A percentile compares a stretch with the other conserved stretches of the same genome.
phyloP scores from a whole-genome alignment of 2,329 filamentous ascomycete genomes.

The Aspergillus aculeatus region DNA sequence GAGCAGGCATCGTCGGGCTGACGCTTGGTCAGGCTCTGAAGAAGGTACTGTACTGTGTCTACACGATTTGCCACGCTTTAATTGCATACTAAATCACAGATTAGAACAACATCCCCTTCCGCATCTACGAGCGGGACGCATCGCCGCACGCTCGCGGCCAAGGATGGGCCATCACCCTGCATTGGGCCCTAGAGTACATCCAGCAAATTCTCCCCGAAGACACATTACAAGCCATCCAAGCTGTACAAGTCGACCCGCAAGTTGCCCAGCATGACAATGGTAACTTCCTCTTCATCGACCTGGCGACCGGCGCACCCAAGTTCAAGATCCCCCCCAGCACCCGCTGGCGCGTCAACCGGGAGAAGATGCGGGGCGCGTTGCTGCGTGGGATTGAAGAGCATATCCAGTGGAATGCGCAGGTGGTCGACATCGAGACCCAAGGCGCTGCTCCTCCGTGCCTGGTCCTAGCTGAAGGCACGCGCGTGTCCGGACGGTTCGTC shows the following conservation, averaged over 20 bases:
- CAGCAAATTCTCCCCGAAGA: slow-evolving; percentile 20
- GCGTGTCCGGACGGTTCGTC: slow-evolving; percentile 15
- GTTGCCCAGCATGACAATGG: slow-evolving; percentile 25
- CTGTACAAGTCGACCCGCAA: slow-evolving; percentile 24
- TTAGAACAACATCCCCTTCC: slow-evolving; percentile 24
- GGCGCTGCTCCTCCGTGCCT: neutral
- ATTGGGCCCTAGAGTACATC: slow-evolving; percentile 28
- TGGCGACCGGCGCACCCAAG: slow-evolving; percentile 28
- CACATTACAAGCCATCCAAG: slow-evolving; percentile 18
- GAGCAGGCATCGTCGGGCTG: slow-evolving; percentile 27
- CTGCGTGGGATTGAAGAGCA: slow-evolving; percentile 22
- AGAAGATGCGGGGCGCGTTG: slow-evolving; percentile 22
- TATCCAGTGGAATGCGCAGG: slow-evolving; percentile 22
- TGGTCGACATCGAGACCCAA: slow-evolving; percentile 4
- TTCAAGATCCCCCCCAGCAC: slow-evolving; percentile 30
- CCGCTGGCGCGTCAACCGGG: slow-evolving; percentile 29
- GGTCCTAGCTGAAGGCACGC: slow-evolving; percentile 11
- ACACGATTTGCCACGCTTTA: too few relatives aligned
- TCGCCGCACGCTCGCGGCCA: slow-evolving; percentile 24
- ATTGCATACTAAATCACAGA: too few relatives aligned
- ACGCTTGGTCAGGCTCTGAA: slow-evolving; percentile 26
- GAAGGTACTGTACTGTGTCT: slow-evolving; percentile 2
- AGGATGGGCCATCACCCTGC: slow-evolving; percentile 29
- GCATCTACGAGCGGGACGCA: slow-evolving; percentile 32
- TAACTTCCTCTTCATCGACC: slow-evolving; percentile 31